Base-by-base conservation (phyloP, 176 grass and related monocot species). In the Rhipidocladum racemiflorum region DNA sequence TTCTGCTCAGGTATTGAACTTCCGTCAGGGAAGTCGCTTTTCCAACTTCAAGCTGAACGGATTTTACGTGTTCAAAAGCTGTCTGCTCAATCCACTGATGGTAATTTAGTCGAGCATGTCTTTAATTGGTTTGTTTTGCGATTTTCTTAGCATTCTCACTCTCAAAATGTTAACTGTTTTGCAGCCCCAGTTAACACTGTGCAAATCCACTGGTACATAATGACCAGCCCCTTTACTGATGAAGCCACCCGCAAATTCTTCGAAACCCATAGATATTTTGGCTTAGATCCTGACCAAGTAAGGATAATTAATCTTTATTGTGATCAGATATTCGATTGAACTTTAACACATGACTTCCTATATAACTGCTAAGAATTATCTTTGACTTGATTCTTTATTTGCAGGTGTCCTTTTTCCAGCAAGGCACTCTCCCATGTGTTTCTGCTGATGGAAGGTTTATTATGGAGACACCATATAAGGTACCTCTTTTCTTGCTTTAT, bases 171-270 rank as follows among this genome's bases (percentile, higher is more conserved):
- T 23, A 66, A 85, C 2, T 55, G 51, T 21, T 30, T 39, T 81
- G 53, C 79, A 91, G 60, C 76, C 78, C 81, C 88, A 62, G 85
- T 77, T 79, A 34, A 71, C 51, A 75, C 74, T 16, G 56, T 80
- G 24, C 94, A 87, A 66, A 93, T 97, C 27, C 91, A 85, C 24
- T 97, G 91, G 89, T 97, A 97, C 80, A 97, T 97, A 93, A 97
- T 97, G 94, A 93, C 94, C 68, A 97, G 94, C 64, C 94, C 94
- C 49, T 97, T 93, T 57, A 97, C 94, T 4, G 86, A 97, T 89
- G 88, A 89, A 69, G 30, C 84, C 44, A 97, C 91, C 50, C 84
- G 78, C 38, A 91, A 88, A 60, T 97, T 89, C 61, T 93, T 97
- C 45, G 88, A 93, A 83, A 93, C 56, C 56, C 87, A 83, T 67